Percentiles rank a stretch among this genome's conserved stretches.
These are phyloP conservation scores for Mallotus repandus DNA, from an alignment of 441 rosid species.

Conservation along the genomic window DNA sequence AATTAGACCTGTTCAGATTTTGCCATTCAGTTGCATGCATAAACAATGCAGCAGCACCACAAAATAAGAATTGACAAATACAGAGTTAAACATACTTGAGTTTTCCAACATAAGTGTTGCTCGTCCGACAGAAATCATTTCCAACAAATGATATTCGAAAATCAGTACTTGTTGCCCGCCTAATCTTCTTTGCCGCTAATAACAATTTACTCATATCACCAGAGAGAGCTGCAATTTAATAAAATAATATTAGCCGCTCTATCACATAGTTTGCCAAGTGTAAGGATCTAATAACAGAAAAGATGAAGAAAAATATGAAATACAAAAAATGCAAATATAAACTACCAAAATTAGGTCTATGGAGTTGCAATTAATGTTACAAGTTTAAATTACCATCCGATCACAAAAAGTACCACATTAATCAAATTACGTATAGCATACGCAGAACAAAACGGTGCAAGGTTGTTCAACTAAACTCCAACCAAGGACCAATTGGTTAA, in stretches of 20 bases:
- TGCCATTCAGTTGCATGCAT: constrained; percentile 19
- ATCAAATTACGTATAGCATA: neutral
- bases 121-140: constrained; percentile 61
- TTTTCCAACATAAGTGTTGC: constrained; percentile 64
- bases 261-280: neutral
- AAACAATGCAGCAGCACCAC: constrained; percentile 6
- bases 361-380: neutral
- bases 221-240: constrained; percentile 55
- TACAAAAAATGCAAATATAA: neutral
- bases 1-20: constrained; percentile 70
- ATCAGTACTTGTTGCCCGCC: constrained; percentile 65
- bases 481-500: neutral
- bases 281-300: neutral
- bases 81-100: constrained; percentile 47
- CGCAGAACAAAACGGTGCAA: neutral
- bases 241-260: constrained; percentile 8
- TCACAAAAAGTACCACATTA: neutral
- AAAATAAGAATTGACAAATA: neutral
- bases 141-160: constrained; percentile 66
- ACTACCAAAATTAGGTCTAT: neutral
- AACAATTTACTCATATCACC: constrained; percentile 78
- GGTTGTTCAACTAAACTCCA: too few relatives aligned
- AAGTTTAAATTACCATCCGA: neutral
- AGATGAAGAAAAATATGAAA: neutral
- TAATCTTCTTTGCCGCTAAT: constrained; percentile 74